Evolutionary conservation across 2,329 filamentous ascomycete genomes (phyloP).

Genomic region (Passalora sequoiae): DNA sequence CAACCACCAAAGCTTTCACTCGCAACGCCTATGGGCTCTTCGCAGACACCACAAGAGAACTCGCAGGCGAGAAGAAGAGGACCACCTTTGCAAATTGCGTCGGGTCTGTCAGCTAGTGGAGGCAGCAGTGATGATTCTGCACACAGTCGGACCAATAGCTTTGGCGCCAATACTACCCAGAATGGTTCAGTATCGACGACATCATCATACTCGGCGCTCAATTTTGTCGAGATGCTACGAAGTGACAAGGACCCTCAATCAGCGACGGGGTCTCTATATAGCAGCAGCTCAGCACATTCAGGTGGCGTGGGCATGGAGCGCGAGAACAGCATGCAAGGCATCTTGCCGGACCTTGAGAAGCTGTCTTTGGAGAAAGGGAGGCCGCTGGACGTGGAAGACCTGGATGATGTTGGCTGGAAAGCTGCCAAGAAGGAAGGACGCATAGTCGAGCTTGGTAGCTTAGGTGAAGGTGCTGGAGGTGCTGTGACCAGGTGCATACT

Average conservation of each 20-base stretch:
- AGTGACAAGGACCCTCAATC: conserved; percentile 71
- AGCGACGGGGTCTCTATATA: conserved; percentile 75
- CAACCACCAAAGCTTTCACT: conserved; percentile 74
- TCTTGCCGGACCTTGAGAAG: conserved; percentile 73
- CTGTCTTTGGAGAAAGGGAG: conserved; percentile 75
- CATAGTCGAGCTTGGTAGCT: conserved; percentile 79
- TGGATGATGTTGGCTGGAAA: conserved; percentile 93
- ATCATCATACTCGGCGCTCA: conserved; percentile 78
- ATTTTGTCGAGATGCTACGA: conserved; percentile 68
- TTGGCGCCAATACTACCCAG: conserved; percentile 65
- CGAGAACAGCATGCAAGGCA: conserved; percentile 71
- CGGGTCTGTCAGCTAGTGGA: conserved; percentile 61
- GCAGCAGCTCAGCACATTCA: conserved; percentile 30
- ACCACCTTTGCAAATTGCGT: conserved; percentile 50
- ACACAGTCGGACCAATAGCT: conserved; percentile 78
- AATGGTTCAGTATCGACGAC: conserved; percentile 81
- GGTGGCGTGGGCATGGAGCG: conserved; percentile 65
- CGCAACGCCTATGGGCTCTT: conserved; percentile 81
- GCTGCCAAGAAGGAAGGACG: conserved; percentile 84
- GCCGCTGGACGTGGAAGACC: conserved; percentile 82
- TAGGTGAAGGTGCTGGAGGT: conserved; percentile 92
- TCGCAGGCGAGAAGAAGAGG: conserved; percentile 46
- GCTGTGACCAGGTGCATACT: conserved; percentile 88
- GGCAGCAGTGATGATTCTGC: conserved; percentile 68
- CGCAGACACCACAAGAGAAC: conserved; percentile 59